Evolutionary conservation across 768 basidiomycete genomes (phyloP), one percentile per base, ranked within the genome.

Genomic region (Hygrocybe punicea): DNA sequence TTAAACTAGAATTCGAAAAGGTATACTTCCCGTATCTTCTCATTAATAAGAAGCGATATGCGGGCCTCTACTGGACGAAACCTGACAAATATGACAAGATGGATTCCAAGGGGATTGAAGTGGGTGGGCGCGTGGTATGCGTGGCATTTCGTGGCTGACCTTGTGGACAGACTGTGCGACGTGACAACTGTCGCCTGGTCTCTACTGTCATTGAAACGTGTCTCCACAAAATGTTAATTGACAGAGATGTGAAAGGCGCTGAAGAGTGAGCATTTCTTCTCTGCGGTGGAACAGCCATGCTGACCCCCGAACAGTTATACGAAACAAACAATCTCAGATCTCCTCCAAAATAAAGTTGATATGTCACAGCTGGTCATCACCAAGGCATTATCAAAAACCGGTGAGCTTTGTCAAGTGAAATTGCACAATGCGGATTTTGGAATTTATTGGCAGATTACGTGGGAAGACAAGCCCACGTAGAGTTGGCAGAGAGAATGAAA

Each of bases 331-430:
- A 98, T 98, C 59, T 84, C 95, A 0, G 95, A 98, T 65, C 79
- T 99, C 2, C 75, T 99, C 25, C 96, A 97, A 69, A 98, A 98
- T 73, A 96, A 89, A 73, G 78, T 99, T 48, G 97, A 99, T 69
- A 96, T 99, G 92, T 98, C 96, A 7, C 97, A 98, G 68, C 81
- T 99, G 19, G 97, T 99, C 67, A 99, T 99, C 65, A 98, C 97
- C 13, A 99, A 99, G 67, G 97, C 96, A 0, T 79, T 98, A 16
- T 79, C 96, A 1, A 99, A 98, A 75, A 78, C 84, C 36, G 86
- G 90, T 88, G 61, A 56, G 81, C 67, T 21, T 42, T 29, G 35
- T 16, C 25, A 9, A 46, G 29, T 10, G 34, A 49, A 13, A 9
- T 13, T 52, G 46, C 7, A 4, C 19, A 34, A 24, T 47, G 13